These are phyloP conservation scores for Agaricus sinodeliciosus DNA, from an alignment of 768 basidiomycete genomes.

Conservation along the genomic window DNA sequence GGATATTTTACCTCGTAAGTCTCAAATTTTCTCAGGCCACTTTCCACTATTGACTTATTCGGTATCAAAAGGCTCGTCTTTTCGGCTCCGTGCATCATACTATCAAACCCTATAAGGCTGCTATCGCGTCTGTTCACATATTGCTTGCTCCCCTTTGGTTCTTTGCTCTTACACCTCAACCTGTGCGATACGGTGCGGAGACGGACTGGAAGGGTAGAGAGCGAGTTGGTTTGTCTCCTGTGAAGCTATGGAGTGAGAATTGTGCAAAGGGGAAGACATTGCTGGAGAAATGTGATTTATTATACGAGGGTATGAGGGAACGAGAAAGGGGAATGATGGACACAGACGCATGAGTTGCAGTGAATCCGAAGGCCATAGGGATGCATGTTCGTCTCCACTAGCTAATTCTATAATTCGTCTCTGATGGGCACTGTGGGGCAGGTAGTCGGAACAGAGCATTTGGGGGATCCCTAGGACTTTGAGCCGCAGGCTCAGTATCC, in stretches of 20 bases:
- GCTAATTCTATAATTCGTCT: too few relatives aligned
- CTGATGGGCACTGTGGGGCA: too few relatives aligned
- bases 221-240: conserved; percentile 39
- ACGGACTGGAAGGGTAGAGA: conserved; percentile 52
- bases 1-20: conserved; percentile 61
- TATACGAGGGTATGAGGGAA: conserved; percentile 35
- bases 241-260: conserved; percentile 48
- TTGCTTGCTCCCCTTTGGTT: conserved; percentile 49
- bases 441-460: too few relatives aligned
- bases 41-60: conserved; percentile 3
- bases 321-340: conserved; percentile 16
- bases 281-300: conserved; percentile 46
- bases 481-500: too few relatives aligned
- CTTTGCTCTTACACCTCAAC: conserved; percentile 33
- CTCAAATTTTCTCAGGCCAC: not conserved
- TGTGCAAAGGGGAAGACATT: conserved; percentile 39
- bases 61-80: conserved; percentile 49
- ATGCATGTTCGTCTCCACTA: too few relatives aligned
- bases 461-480: too few relatives aligned
- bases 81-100: conserved; percentile 64
- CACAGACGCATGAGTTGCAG: not conserved
- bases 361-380: too few relatives aligned
- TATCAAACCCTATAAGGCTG: conserved; percentile 56
- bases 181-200: conserved; percentile 49
- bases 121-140: conserved; percentile 62